A percentile compares a stretch with the other conserved stretches of the same genome.
Evolutionary conservation across 805 yeast species (phyloP).

Genomic region (Ogataea methanolica): DNA sequence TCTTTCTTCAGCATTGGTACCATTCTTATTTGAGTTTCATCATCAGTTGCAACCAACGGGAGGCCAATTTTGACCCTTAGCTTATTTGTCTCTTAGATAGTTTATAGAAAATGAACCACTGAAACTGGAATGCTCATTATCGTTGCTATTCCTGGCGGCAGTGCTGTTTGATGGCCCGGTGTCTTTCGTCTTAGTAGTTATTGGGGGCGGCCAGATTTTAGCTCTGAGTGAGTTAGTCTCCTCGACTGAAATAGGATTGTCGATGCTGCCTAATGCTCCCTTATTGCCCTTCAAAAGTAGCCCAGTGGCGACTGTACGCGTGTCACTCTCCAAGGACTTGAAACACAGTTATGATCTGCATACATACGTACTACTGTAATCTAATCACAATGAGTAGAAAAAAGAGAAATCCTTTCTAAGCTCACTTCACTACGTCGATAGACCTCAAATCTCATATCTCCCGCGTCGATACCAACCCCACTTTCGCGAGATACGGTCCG

Average conservation of each 20-base stretch:
- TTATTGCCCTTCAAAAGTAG: background rate
- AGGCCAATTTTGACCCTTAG: conserved; percentile 41
- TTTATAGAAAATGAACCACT: conserved; percentile 30
- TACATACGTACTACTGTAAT: too few relatives aligned
- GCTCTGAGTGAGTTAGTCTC: conserved; percentile 35
- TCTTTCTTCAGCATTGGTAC: conserved; percentile 23
- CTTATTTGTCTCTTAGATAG: conserved; percentile 47
- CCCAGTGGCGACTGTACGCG: too few relatives aligned
- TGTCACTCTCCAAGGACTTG: too few relatives aligned
- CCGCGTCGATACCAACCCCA: too few relatives aligned
- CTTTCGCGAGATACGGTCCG: too few relatives aligned
- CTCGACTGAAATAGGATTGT: background rate
- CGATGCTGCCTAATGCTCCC: background rate
- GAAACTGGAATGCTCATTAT: background rate
- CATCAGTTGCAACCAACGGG: conserved; percentile 21
- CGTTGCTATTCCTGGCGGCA: background rate
- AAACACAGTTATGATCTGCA: too few relatives aligned
- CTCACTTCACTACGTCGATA: too few relatives aligned
- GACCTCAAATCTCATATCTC: too few relatives aligned
- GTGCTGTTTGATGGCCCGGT: background rate
- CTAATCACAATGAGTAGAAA: too few relatives aligned
- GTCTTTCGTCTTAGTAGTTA: conserved; percentile 6
- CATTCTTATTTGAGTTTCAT: conserved; percentile 35
- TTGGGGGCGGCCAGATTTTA: conserved; percentile 37
- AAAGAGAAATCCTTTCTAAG: too few relatives aligned